phyloP scores from a whole-genome alignment of 352 stramenopile genomes.

The Pythium insidiosum region DNA sequence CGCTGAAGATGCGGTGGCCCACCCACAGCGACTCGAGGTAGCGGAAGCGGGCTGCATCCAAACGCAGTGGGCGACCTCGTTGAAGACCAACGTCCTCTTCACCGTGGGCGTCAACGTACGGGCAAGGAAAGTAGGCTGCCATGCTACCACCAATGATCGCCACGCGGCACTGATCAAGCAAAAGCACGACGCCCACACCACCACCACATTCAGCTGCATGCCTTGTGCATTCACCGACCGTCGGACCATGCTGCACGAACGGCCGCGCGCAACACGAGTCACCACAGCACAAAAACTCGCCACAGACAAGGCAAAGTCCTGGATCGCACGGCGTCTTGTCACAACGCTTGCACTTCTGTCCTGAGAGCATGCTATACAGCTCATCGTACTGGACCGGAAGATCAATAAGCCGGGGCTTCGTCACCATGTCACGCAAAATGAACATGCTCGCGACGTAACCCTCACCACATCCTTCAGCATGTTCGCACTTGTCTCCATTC shows the following conservation, averaged over 20 bases:
- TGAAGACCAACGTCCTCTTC: conserved; percentile 82
- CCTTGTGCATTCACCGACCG: conserved; percentile 79
- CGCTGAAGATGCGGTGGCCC: conserved; percentile 74
- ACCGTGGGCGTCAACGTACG: conserved; percentile 80
- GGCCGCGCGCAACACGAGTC: conserved; percentile 78
- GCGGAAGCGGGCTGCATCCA: conserved; percentile 63
- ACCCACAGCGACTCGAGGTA: conserved; percentile 81
- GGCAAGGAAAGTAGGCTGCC: conserved; percentile 78
- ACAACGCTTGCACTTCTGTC: conserved; percentile 61
- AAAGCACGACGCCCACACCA: conserved; percentile 74
- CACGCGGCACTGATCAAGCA: conserved; percentile 82
- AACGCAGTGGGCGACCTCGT: conserved; percentile 63
- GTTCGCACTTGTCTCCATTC: conserved; percentile 73
- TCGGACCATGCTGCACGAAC: conserved; percentile 63
- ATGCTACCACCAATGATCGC: conserved; percentile 79
- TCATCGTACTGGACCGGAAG: conserved; percentile 82
- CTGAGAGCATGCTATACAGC: conserved; percentile 70
- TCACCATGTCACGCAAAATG: conserved; percentile 62
- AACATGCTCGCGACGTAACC: conserved; percentile 87
- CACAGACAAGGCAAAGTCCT: conserved; percentile 77
- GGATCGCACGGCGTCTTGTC: conserved; percentile 60
- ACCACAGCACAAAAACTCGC: conserved; percentile 76
- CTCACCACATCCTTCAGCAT: conserved; percentile 79
- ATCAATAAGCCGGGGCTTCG: conserved; percentile 58
- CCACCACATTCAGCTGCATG: conserved; percentile 80